Percentiles rank a stretch among this genome's conserved stretches.
Conservation (phyloP, 202 grass and related monocot genomes). For the Elaeis oleifera region DNA sequence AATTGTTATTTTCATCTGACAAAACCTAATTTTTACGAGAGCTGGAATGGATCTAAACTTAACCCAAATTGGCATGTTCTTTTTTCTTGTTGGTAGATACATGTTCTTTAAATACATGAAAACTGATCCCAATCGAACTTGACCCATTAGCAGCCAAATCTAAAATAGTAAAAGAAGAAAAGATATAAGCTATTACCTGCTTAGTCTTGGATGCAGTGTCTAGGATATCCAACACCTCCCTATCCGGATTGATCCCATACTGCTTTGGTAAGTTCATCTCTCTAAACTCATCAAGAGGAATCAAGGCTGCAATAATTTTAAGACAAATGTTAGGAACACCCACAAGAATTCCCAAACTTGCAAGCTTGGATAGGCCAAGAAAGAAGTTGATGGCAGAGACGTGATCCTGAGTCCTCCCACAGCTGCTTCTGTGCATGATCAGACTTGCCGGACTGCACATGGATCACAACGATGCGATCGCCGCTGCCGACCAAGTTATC, state of each 20-base stretch:
- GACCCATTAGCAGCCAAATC: no score
- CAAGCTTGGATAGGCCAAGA: not conserved
- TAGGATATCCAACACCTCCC: conserved; percentile 51
- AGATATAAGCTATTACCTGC: conserved; percentile 30
- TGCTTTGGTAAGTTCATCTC: conserved; percentile 50
- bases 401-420: conserved; percentile 59
- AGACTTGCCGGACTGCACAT: conserved; percentile 44
- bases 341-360: not conserved
- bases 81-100: no score
- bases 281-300: conserved; percentile 76
- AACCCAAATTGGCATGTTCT: no score
- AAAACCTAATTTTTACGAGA: no score
- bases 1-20: no score
- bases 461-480: conserved; percentile 54
- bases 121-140: no score
- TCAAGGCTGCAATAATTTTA: conserved; percentile 35
- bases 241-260: conserved; percentile 59
- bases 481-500: conserved; percentile 42
- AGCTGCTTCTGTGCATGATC: conserved; percentile 54
- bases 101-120: no score
- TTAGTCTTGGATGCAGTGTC: conserved; percentile 47
- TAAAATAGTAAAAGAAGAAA: no score
- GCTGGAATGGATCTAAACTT: no score
- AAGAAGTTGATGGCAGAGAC: conserved; percentile 20
- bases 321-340: not conserved